These are phyloP conservation scores for Albatrellus sp. DNA, from an alignment of 1,284 basidiomycete genomes.

Conservation along the genomic window DNA sequence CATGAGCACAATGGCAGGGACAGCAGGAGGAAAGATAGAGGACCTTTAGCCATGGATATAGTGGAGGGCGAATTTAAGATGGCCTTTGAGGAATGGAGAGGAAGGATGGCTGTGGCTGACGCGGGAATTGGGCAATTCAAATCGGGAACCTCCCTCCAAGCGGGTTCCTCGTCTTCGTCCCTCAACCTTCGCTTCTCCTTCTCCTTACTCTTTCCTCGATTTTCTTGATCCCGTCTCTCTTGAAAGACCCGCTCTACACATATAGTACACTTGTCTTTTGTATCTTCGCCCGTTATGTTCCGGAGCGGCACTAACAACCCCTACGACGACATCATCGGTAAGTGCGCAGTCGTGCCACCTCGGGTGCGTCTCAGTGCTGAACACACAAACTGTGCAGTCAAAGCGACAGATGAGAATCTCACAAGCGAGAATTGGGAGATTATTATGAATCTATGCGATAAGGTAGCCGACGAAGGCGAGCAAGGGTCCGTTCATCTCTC, in stretches of 20 bases:
- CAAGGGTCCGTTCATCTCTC: constrained; percentile 48
- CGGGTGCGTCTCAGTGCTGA: neutral
- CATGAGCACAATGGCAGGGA: neutral
- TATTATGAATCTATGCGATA: constrained; percentile 92
- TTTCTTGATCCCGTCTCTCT: too few species aligned
- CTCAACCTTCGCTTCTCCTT: too few species aligned
- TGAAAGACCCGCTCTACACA: too few species aligned
- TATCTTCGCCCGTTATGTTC: constrained; percentile 37
- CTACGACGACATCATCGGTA: constrained; percentile 91
- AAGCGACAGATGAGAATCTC: constrained; percentile 91
- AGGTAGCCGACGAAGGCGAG: constrained; percentile 81
- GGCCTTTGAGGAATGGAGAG: too few species aligned
- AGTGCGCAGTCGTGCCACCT: constrained; percentile 21
- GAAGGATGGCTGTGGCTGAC: neutral
- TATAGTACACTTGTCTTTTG: neutral
- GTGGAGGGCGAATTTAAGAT: too few species aligned
- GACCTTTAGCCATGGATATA: constrained; percentile 50
- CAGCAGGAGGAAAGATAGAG: constrained; percentile 4
- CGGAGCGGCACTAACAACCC: constrained; percentile 56
- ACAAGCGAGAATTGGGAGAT: constrained; percentile 95
- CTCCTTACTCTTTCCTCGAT: too few species aligned
- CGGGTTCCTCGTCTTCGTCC: too few species aligned
- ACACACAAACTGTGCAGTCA: constrained; percentile 34
- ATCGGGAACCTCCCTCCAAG: too few species aligned
- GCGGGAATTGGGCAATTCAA: too few species aligned